Percentiles rank a stretch among this genome's conserved stretches.
Evolutionary conservation across 2,329 filamentous ascomycete species (phyloP).

Genomic region (Geosmithia morbida): DNA sequence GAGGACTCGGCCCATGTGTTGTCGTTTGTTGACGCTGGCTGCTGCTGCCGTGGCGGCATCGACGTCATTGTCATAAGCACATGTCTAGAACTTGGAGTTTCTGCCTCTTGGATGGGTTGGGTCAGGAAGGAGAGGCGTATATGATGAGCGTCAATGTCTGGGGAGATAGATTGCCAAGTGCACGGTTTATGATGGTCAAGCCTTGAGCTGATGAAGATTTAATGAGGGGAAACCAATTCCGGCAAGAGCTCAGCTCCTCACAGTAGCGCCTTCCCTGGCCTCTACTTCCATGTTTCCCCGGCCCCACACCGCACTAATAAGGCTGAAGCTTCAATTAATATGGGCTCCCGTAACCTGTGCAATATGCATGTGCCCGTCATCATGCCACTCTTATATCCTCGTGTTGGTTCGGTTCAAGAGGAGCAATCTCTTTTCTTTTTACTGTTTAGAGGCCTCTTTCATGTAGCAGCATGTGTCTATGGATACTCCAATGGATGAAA

Average conservation of each 20-base stretch:
- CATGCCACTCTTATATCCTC: not conserved
- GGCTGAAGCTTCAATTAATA: not conserved
- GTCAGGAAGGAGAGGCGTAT: no score
- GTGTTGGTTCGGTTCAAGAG: no score
- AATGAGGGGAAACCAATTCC: not conserved
- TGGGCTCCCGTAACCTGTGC: no score
- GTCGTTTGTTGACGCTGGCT: not conserved
- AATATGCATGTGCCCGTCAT: not conserved
- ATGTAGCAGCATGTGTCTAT: no score
- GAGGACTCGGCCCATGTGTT: not conserved
- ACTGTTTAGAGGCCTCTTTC: no score
- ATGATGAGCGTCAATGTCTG: no score
- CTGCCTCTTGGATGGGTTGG: not conserved
- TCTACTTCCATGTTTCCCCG: not conserved
- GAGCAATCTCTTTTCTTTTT: no score
- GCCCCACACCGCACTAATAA: not conserved
- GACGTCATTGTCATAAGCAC: not conserved
- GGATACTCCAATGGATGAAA: no score
- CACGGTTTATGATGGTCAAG: no score
- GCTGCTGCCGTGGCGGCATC: not conserved
- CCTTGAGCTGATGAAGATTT: not conserved
- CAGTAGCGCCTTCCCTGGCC: not conserved
- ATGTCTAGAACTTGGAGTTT: not conserved
- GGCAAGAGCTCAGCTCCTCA: not conserved
- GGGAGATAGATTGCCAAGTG: no score